phyloP scores from a whole-genome alignment of 2,329 filamentous ascomycete species.

The Cyclaneusma minus region DNA sequence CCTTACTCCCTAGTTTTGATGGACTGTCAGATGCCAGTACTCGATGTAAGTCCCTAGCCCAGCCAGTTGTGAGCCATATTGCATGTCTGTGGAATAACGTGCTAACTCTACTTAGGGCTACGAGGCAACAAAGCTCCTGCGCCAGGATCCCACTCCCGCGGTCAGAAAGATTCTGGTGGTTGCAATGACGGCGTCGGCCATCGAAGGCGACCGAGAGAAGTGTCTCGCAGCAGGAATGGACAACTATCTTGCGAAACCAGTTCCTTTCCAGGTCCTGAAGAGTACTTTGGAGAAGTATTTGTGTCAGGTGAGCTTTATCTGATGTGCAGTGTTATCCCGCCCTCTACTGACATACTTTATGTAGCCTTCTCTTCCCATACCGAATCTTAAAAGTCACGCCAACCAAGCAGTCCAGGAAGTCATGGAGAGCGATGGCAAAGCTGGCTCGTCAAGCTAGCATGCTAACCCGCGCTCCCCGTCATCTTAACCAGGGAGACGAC shows the following conservation, averaged over 20 bases:
- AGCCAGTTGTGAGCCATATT: no score
- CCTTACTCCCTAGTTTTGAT: slow-evolving; percentile 88
- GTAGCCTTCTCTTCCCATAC: slow-evolving; percentile 9
- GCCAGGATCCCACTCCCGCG: slow-evolving; percentile 57
- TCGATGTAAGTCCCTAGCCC: no score
- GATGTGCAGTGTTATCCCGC: slow-evolving; percentile 1
- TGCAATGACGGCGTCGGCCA: slow-evolving; percentile 91
- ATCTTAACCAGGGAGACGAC: no score
- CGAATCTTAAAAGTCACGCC: slow-evolving; percentile 13
- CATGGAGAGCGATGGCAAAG: no score
- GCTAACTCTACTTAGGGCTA: no score
- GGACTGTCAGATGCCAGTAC: slow-evolving; percentile 92
- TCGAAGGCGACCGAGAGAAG: slow-evolving; percentile 87
- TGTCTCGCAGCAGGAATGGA: slow-evolving; percentile 96
- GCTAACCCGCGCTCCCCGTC: no score
- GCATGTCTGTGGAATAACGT: no score
- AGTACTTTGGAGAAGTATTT: slow-evolving; percentile 63
- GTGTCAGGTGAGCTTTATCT: slow-evolving; percentile 11
- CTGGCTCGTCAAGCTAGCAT: no score
- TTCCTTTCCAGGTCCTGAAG: slow-evolving; percentile 76
- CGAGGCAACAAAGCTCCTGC: slow-evolving; percentile 72
- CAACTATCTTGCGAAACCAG: slow-evolving; percentile 89
- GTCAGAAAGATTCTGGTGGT: slow-evolving; percentile 83
- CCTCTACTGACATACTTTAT: no score
- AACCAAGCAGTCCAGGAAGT: slow-evolving; percentile 10